Conservation (phyloP, 208 protist genomes). For the Trypanosoma cruzi region DNA sequence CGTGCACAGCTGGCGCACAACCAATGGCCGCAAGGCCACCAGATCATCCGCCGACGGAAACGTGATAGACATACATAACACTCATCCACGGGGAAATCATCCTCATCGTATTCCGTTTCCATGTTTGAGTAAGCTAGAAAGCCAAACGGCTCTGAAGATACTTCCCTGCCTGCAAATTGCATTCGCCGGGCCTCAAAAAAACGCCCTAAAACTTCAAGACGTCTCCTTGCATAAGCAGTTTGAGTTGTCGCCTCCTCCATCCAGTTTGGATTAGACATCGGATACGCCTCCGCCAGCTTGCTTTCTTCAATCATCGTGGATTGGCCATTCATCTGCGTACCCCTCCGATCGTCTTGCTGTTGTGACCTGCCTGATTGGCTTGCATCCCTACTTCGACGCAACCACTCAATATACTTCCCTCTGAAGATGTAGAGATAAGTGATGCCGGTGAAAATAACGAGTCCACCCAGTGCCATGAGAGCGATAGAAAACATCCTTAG, state of each 20-base stretch:
- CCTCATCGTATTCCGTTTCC: constrained; percentile 7
- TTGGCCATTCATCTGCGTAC: not conserved
- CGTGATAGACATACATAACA: constrained; percentile 24
- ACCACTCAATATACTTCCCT: not conserved
- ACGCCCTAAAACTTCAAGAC: constrained; percentile 8
- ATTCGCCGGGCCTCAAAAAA: constrained; percentile 3
- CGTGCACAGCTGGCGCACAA: constrained; percentile 10
- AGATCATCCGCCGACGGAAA: constrained; percentile 18
- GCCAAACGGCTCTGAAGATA: not conserved
- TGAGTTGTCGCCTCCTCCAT: not conserved
- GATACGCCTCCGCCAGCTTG: not conserved
- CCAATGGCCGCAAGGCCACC: constrained; percentile 29
- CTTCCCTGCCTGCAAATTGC: not conserved
- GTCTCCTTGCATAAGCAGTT: constrained; percentile 2
- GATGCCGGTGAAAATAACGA: not conserved
- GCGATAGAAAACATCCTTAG: not conserved
- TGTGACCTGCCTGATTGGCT: not conserved
- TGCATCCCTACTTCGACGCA: not conserved
- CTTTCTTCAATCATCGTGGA: not conserved
- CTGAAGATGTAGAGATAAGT: not conserved
- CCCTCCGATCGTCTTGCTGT: not conserved
- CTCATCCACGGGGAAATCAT: constrained; percentile 20
- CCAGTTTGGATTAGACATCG: constrained; percentile 5
- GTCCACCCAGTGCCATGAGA: not conserved
- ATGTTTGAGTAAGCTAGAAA: not conserved